These are phyloP conservation scores for Pinus tabuliformis DNA, from an alignment of 75 land plant species.

Conservation along the genomic window DNA sequence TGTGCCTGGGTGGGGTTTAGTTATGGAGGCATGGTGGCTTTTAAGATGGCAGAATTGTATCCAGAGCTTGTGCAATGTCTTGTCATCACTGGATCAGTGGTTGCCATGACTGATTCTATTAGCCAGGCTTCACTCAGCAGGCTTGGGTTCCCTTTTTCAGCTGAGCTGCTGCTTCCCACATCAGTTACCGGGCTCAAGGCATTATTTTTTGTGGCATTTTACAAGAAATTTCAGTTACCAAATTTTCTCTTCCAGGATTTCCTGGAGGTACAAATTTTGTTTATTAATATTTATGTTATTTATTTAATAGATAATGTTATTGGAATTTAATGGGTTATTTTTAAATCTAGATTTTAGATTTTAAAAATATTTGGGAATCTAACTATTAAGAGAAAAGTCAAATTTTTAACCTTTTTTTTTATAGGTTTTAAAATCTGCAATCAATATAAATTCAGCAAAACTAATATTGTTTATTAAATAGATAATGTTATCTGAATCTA, in stretches of 20 bases:
- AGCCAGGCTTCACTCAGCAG: constrained; percentile 17
- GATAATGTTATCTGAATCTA: too few relatives aligned
- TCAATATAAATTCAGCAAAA: too few relatives aligned
- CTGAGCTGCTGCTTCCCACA: constrained; percentile 68
- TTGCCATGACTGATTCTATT: constrained; percentile 62
- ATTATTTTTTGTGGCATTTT: constrained; percentile 32
- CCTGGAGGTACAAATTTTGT: constrained; percentile 39
- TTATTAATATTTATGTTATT: too few relatives aligned
- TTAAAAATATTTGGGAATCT: too few relatives aligned
- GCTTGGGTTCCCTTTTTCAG: constrained; percentile 41
- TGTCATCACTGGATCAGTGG: constrained; percentile 64
- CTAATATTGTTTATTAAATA: too few relatives aligned
- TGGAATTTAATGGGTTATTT: too few relatives aligned
- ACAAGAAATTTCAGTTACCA: constrained; percentile 69
- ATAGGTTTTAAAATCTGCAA: too few relatives aligned
- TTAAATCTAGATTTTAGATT: too few relatives aligned
- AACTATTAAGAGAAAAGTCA: too few relatives aligned
- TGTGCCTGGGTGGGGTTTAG: constrained; percentile 72
- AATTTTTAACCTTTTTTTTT: too few relatives aligned
- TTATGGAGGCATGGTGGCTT: constrained; percentile 94
- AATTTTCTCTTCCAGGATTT: constrained; percentile 44
- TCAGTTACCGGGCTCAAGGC: constrained; percentile 49
- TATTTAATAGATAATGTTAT: too few relatives aligned
- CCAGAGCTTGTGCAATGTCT: constrained; percentile 52
- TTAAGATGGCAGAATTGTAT: constrained; percentile 60